phyloP scores from a whole-genome alignment of 495 filamentous ascomycete genomes.

The Sporormia fimetaria region DNA sequence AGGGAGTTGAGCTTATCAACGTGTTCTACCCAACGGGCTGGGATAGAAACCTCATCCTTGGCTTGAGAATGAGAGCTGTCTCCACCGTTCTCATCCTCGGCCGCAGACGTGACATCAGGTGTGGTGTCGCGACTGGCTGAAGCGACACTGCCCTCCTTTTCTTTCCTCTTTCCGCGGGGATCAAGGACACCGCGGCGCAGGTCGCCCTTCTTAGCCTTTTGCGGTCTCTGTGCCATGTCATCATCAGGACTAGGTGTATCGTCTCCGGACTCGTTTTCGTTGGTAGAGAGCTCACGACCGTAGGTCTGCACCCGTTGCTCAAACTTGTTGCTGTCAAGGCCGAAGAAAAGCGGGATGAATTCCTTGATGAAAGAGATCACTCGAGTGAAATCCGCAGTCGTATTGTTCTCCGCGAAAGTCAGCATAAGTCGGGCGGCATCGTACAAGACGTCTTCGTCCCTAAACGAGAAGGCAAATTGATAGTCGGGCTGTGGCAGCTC shows the following conservation, averaged over 20 bases:
- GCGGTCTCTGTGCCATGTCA: constrained; percentile 44
- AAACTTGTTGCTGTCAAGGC: constrained; percentile 63
- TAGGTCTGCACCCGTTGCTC: constrained; percentile 65
- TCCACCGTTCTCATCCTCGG: constrained; percentile 45
- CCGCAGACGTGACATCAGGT: constrained; percentile 62
- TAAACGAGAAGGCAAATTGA: constrained; percentile 62
- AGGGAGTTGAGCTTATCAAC: constrained; percentile 42
- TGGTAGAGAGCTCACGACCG: constrained; percentile 46
- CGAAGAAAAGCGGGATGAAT: constrained; percentile 84
- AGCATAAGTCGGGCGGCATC: constrained; percentile 74
- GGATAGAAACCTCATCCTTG: constrained; percentile 22
- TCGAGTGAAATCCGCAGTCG: constrained; percentile 59
- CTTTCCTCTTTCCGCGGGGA: constrained; percentile 52
- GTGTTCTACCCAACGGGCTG: constrained; percentile 50
- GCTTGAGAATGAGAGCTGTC: constrained; percentile 33
- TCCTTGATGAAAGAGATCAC: constrained; percentile 75
- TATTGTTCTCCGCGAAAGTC: constrained; percentile 58
- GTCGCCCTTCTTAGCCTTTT: constrained; percentile 58
- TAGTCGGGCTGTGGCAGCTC: constrained; percentile 47
- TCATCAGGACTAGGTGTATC: constrained; percentile 40
- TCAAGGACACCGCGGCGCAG: constrained; percentile 82
- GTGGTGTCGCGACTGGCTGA: constrained; percentile 76
- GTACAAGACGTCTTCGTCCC: constrained; percentile 66
- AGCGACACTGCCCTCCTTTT: constrained; percentile 61
- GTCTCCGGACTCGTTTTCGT: constrained; percentile 66